These are phyloP conservation scores for Cercis canadensis DNA, from an alignment of 306 rosid genomes.

Conservation along the genomic window DNA sequence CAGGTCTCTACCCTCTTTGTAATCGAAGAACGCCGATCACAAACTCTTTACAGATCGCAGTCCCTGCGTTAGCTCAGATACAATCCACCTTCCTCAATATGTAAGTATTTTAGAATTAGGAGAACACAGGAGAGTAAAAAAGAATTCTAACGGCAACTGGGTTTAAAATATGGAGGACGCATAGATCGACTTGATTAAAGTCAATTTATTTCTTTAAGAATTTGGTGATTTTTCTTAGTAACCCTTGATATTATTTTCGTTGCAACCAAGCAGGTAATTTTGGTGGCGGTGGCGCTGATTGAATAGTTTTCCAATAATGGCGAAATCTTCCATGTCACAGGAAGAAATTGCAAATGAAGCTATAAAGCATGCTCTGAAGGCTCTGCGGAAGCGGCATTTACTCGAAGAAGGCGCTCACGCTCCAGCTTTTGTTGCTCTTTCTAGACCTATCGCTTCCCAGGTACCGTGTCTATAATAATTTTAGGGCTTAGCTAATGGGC, in stretches of 20 bases:
- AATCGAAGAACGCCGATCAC: too few species aligned
- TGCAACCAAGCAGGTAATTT: slow-evolving; percentile 4
- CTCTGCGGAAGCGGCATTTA: slow-evolving; percentile 87
- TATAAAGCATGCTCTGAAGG: slow-evolving; percentile 78
- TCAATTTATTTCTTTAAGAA: too few species aligned
- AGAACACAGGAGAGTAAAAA: too few species aligned
- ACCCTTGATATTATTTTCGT: not conserved
- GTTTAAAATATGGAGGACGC: too few species aligned
- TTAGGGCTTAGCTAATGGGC: slow-evolving; percentile 19
- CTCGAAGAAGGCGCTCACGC: slow-evolving; percentile 96
- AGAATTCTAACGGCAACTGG: too few species aligned
- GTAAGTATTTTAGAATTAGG: too few species aligned
- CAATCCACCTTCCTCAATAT: too few species aligned
- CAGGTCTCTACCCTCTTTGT: too few species aligned
- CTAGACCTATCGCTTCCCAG: slow-evolving; percentile 74
- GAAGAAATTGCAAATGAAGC: slow-evolving; percentile 69
- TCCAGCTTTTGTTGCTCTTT: slow-evolving; percentile 80
- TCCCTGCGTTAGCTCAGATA: too few species aligned
- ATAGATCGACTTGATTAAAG: too few species aligned
- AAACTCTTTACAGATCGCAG: too few species aligned
- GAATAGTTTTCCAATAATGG: slow-evolving; percentile 32
- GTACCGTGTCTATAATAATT: slow-evolving; percentile 32
- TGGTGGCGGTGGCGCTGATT: slow-evolving; percentile 12
- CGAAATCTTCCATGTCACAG: slow-evolving; percentile 49
- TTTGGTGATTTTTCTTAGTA: not conserved